These are phyloP conservation scores for Neolentinus lepideus DNA, from an alignment of 1,284 basidiomycete genomes.

Conservation along the genomic window DNA sequence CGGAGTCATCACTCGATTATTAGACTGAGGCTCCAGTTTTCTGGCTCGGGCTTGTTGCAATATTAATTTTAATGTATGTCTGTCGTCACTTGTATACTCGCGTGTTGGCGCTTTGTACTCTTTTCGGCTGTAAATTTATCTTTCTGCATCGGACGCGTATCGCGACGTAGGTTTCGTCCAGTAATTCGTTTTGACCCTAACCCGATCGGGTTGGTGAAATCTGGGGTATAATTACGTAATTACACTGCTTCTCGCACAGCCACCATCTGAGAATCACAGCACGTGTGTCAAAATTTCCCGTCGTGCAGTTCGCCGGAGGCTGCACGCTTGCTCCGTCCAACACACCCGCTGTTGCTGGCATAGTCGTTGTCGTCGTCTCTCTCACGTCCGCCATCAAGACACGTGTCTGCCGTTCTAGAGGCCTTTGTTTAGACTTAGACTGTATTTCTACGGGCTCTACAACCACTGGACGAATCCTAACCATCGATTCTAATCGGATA, in stretches of 20 bases:
- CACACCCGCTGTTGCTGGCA: not conserved
- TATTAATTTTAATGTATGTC: too few species aligned
- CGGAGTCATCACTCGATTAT: slow-evolving; percentile 27
- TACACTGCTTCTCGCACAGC: not conserved
- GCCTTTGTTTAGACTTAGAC: not conserved
- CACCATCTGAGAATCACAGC: not conserved
- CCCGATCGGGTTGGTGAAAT: not conserved
- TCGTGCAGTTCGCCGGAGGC: not conserved
- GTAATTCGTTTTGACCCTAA: not conserved
- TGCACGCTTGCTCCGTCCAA: not conserved
- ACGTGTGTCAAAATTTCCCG: not conserved
- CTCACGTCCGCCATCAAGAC: not conserved
- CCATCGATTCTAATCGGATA: not conserved
- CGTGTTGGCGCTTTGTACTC: too few species aligned
- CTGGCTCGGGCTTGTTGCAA: not conserved
- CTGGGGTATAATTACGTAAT: not conserved
- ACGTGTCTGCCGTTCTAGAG: not conserved
- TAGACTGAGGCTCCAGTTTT: slow-evolving; percentile 7
- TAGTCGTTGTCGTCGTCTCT: not conserved
- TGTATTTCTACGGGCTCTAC: not conserved
- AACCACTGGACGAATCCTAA: not conserved
- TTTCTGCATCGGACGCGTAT: too few species aligned
- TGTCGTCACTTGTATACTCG: too few species aligned
- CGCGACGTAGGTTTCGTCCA: too few species aligned
- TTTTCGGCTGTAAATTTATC: too few species aligned